Evolutionary conservation across 805 yeast species (phyloP), one percentile per base, ranked within the genome.

Genomic region (Maudiozyma serrabonitensis): DNA sequence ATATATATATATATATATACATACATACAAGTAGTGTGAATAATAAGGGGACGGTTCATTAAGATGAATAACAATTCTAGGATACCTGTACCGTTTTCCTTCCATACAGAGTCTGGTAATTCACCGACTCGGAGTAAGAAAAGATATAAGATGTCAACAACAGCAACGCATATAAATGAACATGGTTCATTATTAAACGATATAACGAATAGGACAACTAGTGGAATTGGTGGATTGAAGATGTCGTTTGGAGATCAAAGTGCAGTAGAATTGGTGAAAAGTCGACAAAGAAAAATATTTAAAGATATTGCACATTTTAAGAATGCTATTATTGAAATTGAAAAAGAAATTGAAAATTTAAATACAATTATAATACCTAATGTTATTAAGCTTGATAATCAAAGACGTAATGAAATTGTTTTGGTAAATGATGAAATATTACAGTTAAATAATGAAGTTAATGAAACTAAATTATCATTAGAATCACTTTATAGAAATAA

Each of bases 251-350:
- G 68, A 3, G 67, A 66, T 53, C 63, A 63, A 2, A 50, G 52
- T 5, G 59, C 63, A 1, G 58, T 67, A 3, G 67, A 64, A 47
- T 58, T 60, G 38, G 66, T 65, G 9, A 66, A 65, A 47, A 56
- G 55, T 40, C 55, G 65, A 18, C 66, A 64, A 51, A 54, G 68
- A 23, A 64, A 63, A 49, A 52, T 63, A 6, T 50, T 64, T 37
- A 56, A 57, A 40, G 68, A 64, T 50, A 62, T 65, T 6, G 52
- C 56, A 34, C 58, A 54, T 42, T 55, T 60, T 18, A 56, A 59
- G 31, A 59, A 56, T 25, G 60, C 61, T 2, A 62, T 64, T n/a
- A 48, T 49, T 3, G 64, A 61, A 41, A 56, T 62, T 34, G 63
- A 62, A 18, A 53, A 58, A 37, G 62, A 63, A 44, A 51, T 60